phyloP scores from a whole-genome alignment of 2,329 filamentous ascomycete species.

The Cytospora schulzeri region DNA sequence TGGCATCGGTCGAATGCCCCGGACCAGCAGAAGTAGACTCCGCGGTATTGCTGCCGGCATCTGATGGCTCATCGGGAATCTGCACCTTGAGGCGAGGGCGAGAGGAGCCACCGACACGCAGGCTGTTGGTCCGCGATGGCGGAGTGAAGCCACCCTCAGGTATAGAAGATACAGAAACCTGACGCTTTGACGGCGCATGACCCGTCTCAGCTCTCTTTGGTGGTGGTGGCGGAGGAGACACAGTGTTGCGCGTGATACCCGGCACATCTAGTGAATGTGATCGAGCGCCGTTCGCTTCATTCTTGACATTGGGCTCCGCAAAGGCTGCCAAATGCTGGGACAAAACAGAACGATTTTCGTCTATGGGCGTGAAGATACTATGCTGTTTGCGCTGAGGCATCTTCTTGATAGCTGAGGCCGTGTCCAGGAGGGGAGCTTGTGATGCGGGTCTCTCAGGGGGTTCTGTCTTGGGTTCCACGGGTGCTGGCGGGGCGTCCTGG shows the following conservation, averaged over 20 bases:
- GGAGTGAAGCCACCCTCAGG: slow-evolving; percentile 68
- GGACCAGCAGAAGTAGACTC: slow-evolving; percentile 65
- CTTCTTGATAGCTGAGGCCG: slow-evolving; percentile 57
- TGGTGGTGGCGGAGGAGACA: slow-evolving; percentile 59
- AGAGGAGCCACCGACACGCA: slow-evolving; percentile 64
- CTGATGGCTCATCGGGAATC: slow-evolving; percentile 86
- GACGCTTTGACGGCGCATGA: slow-evolving; percentile 51
- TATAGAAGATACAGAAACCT: slow-evolving; percentile 60
- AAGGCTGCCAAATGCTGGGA: slow-evolving; percentile 79
- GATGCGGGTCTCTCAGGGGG: slow-evolving; percentile 45
- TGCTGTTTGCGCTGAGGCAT: slow-evolving; percentile 78
- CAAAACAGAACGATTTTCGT: slow-evolving; percentile 85
- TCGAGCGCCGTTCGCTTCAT: slow-evolving; percentile 45
- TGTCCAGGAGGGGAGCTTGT: slow-evolving; percentile 52
- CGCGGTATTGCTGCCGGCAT: slow-evolving; percentile 69
- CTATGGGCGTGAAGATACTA: slow-evolving; percentile 97
- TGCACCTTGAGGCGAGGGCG: slow-evolving; percentile 88
- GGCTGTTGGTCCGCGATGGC: slow-evolving; percentile 77
- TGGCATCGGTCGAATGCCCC: slow-evolving; percentile 58
- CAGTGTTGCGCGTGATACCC: slow-evolving; percentile 53
- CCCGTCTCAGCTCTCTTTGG: slow-evolving; percentile 54
- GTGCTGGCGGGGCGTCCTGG: slow-evolving; percentile 53
- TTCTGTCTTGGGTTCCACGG: slow-evolving; percentile 51
- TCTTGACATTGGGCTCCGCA: slow-evolving; percentile 48
- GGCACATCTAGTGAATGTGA: slow-evolving; percentile 68